A percentile compares a stretch with the other conserved stretches of the same genome.
Conservation (phyloP, 2,329 filamentous ascomycete species). For the Ceratocystis colombiana region DNA sequence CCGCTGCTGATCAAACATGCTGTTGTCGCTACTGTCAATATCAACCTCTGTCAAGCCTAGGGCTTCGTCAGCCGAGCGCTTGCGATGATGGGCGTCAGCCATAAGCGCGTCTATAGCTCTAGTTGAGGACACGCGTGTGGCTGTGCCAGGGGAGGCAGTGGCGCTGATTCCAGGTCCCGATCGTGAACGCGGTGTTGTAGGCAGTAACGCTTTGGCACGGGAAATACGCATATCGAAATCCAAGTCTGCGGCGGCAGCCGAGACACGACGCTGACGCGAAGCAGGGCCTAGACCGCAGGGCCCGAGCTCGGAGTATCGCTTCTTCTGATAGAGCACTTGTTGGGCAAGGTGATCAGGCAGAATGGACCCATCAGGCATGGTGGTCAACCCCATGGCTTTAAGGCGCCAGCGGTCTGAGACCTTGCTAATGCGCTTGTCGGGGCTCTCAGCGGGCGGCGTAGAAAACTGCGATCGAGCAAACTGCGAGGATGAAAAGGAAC, state of each 20-base stretch:
- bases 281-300: conserved; percentile 32
- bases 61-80: conserved; percentile 31
- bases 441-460: conserved; percentile 13
- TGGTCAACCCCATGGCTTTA: conserved; percentile 44
- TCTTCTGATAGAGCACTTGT: conserved; percentile 38
- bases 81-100: conserved; percentile 31
- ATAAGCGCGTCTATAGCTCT: conserved; percentile 25
- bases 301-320: conserved; percentile 34
- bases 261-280: conserved; percentile 28
- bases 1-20: not conserved
- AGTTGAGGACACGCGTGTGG: conserved; percentile 13
- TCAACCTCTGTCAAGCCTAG: conserved; percentile 20
- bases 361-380: conserved; percentile 45
- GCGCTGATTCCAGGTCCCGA: not conserved
- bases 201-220: conserved; percentile 19
- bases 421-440: conserved; percentile 31
- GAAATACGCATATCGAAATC: conserved; percentile 24
- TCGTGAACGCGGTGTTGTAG: conserved; percentile 11
- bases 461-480: conserved; percentile 25
- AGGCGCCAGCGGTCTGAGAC: conserved; percentile 40
- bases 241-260: conserved; percentile 26
- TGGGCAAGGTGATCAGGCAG: conserved; percentile 43
- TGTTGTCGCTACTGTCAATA: not conserved
- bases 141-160: not conserved
- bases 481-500: conserved; percentile 25